phyloP scores from a whole-genome alignment of 257 asterid genomes.

The Nicotiana attenuata region DNA sequence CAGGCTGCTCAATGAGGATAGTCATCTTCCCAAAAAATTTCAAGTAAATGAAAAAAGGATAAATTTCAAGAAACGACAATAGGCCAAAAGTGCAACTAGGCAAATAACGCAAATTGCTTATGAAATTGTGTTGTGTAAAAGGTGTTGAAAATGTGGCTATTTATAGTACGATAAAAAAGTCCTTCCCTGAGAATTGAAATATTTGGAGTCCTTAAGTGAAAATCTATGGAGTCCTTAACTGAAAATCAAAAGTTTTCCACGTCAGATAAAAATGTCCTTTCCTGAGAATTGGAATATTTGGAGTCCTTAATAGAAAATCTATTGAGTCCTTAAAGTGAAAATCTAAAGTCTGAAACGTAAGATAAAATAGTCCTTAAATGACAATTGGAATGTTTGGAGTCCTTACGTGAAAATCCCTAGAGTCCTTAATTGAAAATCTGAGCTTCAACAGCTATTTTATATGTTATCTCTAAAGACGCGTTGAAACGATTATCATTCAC shows the following conservation, averaged over 20 bases:
- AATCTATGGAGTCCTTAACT: constrained; percentile 11
- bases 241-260: too few species aligned
- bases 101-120: neutral
- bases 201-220: constrained; percentile 33
- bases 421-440: too few species aligned
- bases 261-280: too few species aligned
- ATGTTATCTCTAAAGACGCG: neutral
- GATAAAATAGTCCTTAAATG: too few species aligned
- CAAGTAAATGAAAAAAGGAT: neutral
- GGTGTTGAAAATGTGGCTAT: constrained; percentile 11
- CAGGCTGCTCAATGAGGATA: constrained; percentile 43
- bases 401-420: too few species aligned
- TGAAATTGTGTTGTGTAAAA: neutral
- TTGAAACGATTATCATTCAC: neutral
- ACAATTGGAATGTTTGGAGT: too few species aligned
- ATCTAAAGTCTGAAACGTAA: too few species aligned
- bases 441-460: too few species aligned
- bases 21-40: constrained; percentile 35
- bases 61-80: too few species aligned
- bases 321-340: too few species aligned
- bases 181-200: constrained; percentile 34
- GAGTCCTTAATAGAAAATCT: too few species aligned
- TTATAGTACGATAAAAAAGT: constrained; percentile 45
- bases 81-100: neutral
- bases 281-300: too few species aligned